Percentiles rank a stretch among this genome's conserved stretches.
Conservation (phyloP, 345 rosid species). For the Linum usitatissimum region DNA sequence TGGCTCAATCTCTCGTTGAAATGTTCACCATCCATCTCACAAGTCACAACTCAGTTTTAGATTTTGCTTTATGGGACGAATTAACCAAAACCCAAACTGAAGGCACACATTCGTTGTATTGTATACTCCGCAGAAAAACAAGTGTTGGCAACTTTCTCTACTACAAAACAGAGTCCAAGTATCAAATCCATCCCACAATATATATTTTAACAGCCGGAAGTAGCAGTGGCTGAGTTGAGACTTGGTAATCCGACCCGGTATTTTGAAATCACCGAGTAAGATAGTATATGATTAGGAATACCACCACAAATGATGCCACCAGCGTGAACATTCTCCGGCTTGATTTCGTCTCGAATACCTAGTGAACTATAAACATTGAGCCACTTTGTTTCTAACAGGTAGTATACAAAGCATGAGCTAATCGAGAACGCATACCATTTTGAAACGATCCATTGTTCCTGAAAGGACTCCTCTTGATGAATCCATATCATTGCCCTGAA, state of each 20-base stretch:
- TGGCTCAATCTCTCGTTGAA: too few species aligned
- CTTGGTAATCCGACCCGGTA: background rate
- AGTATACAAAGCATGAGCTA: background rate
- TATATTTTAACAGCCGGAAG: too few species aligned
- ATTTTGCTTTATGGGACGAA: too few species aligned
- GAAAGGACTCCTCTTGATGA: slow-evolving; percentile 78
- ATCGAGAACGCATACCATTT: slow-evolving; percentile 42
- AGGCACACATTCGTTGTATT: too few species aligned
- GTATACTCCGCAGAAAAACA: too few species aligned
- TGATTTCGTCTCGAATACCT: slow-evolving; percentile 93
- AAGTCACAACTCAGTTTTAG: too few species aligned
- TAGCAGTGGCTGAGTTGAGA: too few species aligned
- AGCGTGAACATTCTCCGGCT: slow-evolving; percentile 81
- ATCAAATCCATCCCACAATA: too few species aligned
- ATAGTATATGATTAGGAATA: slow-evolving; percentile 76
- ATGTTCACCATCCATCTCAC: too few species aligned
- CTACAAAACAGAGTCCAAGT: too few species aligned
- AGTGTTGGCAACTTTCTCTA: too few species aligned
- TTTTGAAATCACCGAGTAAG: slow-evolving; percentile 41
- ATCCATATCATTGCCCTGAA: slow-evolving; percentile 94
- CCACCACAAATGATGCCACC: slow-evolving; percentile 72
- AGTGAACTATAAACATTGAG: slow-evolving; percentile 1
- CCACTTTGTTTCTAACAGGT: slow-evolving; percentile 2
- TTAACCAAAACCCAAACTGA: too few species aligned
- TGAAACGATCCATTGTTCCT: slow-evolving; percentile 92